A percentile compares a stretch with the other conserved stretches of the same genome.
Evolutionary conservation across 2,329 filamentous ascomycete genomes (phyloP).

Genomic region (Alternaria tenuissima): DNA sequence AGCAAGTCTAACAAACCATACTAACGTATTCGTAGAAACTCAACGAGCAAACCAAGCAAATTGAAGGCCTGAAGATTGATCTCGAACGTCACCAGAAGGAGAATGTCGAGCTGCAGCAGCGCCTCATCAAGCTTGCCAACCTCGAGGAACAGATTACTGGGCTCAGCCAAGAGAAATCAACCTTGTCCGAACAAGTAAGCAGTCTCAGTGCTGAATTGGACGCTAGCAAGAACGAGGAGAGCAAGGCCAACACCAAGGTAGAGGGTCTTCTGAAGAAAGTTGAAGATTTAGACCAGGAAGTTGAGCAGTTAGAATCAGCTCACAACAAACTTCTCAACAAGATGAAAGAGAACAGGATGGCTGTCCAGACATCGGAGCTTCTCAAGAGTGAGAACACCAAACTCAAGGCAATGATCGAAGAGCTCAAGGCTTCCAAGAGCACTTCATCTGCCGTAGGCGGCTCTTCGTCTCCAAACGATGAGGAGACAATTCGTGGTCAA

Average conservation of each 20-base stretch:
- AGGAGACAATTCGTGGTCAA: conserved; percentile 5
- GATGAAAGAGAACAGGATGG: conserved; percentile 12
- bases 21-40: conserved; percentile 16
- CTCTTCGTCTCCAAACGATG: neutral
- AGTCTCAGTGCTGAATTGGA: conserved; percentile 21
- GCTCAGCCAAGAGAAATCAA: conserved; percentile 13
- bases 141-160: conserved; percentile 20
- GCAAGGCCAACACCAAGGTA: conserved; percentile 7
- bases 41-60: conserved; percentile 31
- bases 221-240: conserved; percentile 8
- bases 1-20: neutral
- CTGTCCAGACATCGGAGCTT: neutral
- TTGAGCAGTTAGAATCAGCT: conserved; percentile 19
- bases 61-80: conserved; percentile 21
- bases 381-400: conserved; percentile 11
- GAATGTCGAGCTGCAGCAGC: conserved; percentile 25
- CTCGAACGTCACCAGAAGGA: conserved; percentile 21
- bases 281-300: conserved; percentile 17
- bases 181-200: conserved; percentile 15
- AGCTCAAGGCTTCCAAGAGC: conserved; percentile 9
- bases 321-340: conserved; percentile 21
- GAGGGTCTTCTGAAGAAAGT: conserved; percentile 16
- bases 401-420: conserved; percentile 11
- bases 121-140: conserved; percentile 19
- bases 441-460: neutral